A percentile compares a stretch with the other conserved stretches of the same genome.
Conservation (phyloP, 2,329 filamentous ascomycete genomes). For the Fusarium citri region DNA sequence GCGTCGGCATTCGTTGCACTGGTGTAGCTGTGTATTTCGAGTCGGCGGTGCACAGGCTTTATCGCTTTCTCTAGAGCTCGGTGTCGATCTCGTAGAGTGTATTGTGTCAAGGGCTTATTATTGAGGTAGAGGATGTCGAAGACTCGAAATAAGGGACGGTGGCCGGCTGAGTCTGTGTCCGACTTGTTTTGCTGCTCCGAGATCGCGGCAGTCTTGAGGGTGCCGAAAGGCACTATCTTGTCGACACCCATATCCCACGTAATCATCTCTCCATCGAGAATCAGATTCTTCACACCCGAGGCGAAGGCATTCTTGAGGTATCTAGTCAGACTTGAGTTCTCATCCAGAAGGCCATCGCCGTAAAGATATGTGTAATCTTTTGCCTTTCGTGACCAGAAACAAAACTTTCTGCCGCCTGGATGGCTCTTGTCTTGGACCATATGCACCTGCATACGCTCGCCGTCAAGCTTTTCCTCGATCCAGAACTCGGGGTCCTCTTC, state of each 20-base stretch:
- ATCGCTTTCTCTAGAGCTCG: slow-evolving; percentile 80
- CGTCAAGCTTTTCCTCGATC: slow-evolving; percentile 98
- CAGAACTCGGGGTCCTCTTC: slow-evolving; percentile 84
- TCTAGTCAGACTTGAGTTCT: slow-evolving; percentile 81
- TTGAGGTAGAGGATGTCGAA: slow-evolving; percentile 96
- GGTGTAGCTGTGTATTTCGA: slow-evolving; percentile 84
- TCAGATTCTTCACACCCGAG: slow-evolving; percentile 82
- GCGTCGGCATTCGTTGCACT: slow-evolving; percentile 74
- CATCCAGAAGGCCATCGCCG: slow-evolving; percentile 79
- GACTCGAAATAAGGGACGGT: slow-evolving; percentile 81
- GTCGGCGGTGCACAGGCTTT: slow-evolving; percentile 74
- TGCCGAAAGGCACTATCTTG: slow-evolving; percentile 89
- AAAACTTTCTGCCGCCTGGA: slow-evolving; percentile 78
- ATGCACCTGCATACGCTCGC: slow-evolving; percentile 96
- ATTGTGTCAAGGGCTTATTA: slow-evolving; percentile 80
- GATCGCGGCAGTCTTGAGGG: slow-evolving; percentile 89
- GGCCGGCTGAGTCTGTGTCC: slow-evolving; percentile 62
- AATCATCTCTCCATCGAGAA: slow-evolving; percentile 98
- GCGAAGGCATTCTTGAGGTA: slow-evolving; percentile 83
- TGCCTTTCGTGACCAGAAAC: slow-evolving; percentile 94
- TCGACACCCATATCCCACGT: slow-evolving; percentile 93
- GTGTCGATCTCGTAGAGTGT: slow-evolving; percentile 83
- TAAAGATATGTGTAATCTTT: slow-evolving; percentile 98
- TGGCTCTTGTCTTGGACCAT: slow-evolving; percentile 78
- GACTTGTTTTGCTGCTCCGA: slow-evolving; percentile 74